phyloP scores from a whole-genome alignment of 2,329 filamentous ascomycete genomes.

The Diaporthe sp. region DNA sequence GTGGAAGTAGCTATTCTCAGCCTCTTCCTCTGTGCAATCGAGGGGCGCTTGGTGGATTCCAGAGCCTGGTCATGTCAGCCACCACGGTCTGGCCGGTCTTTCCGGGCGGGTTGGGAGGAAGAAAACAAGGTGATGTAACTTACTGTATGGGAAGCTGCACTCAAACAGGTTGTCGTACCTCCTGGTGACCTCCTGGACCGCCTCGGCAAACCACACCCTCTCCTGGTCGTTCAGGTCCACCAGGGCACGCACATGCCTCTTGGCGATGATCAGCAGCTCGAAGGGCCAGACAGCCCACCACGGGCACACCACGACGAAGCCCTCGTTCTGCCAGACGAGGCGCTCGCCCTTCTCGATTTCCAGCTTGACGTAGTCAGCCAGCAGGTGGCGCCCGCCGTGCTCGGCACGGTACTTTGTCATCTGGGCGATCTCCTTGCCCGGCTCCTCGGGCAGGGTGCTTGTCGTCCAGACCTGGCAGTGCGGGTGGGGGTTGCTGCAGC shows the following conservation, averaged over 20 bases:
- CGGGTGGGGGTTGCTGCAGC: slow-evolving; percentile 97
- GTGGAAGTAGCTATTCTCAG: slow-evolving; percentile 91
- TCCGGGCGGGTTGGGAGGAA: not conserved
- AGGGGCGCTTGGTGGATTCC: slow-evolving; percentile 96
- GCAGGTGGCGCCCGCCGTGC: slow-evolving; percentile 80
- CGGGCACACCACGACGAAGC: slow-evolving; percentile 89
- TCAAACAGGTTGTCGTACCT: slow-evolving; percentile 98
- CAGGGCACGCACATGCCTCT: slow-evolving; percentile 85
- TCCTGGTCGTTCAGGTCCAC: slow-evolving; percentile 84
- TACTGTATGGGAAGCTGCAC: slow-evolving; percentile 95
- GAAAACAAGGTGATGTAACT: slow-evolving; percentile 49
- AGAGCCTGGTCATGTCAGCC: slow-evolving; percentile 71
- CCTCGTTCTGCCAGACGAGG: slow-evolving; percentile 87
- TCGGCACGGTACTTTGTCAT: slow-evolving; percentile 83
- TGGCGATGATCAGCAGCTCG: slow-evolving; percentile 90
- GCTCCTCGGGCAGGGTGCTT: slow-evolving; percentile 91
- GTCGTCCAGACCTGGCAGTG: slow-evolving; percentile 98
- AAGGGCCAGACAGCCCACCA: slow-evolving; percentile 99
- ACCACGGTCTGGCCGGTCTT: slow-evolving; percentile 34
- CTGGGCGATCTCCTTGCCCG: slow-evolving; percentile 81
- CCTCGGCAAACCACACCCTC: slow-evolving; percentile 81
- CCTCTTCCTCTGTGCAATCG: slow-evolving; percentile 83
- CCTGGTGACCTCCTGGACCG: slow-evolving; percentile 88
- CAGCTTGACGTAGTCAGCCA: slow-evolving; percentile 88
- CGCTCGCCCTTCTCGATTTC: slow-evolving; percentile 87